phyloP scores from a whole-genome alignment of 148 eudicot species.

The Arbutus unedo region DNA sequence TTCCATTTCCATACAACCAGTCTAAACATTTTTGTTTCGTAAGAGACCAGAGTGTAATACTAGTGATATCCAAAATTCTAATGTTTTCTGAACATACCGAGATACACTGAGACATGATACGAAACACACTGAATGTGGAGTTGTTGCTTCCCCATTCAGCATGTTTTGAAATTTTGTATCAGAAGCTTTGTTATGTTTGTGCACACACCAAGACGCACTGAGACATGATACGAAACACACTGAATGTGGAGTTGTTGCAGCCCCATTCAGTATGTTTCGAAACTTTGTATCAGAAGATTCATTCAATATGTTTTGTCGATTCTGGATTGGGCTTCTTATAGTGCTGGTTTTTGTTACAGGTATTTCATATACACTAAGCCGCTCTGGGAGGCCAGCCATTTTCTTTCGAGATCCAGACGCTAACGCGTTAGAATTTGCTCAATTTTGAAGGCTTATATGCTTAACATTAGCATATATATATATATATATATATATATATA shows the following conservation, averaged over 20 bases:
- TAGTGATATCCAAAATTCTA: background rate
- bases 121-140: background rate
- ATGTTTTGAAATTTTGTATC: too few relatives aligned
- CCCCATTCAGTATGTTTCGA: too few relatives aligned
- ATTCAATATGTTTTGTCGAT: background rate
- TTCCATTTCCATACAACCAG: background rate
- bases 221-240: background rate
- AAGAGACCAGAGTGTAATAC: background rate
- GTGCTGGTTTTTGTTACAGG: conserved; percentile 36
- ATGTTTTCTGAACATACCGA: background rate
- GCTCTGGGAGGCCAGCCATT: conserved; percentile 93
- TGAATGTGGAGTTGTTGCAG: too few relatives aligned
- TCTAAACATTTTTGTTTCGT: background rate
- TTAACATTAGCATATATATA: background rate
- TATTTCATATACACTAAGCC: conserved; percentile 84
- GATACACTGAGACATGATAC: background rate
- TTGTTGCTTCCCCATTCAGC: too few relatives aligned
- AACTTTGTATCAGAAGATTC: too few relatives aligned
- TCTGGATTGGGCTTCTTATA: background rate
- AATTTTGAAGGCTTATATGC: conserved; percentile 40
- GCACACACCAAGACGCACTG: background rate
- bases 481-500: background rate
- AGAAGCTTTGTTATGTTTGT: too few relatives aligned
- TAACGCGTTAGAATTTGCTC: conserved; percentile 88
- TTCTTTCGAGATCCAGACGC: conserved; percentile 90